Evolutionary conservation across 441 rosid genomes (phyloP).

Genomic region (Francoa sonchifolia): DNA sequence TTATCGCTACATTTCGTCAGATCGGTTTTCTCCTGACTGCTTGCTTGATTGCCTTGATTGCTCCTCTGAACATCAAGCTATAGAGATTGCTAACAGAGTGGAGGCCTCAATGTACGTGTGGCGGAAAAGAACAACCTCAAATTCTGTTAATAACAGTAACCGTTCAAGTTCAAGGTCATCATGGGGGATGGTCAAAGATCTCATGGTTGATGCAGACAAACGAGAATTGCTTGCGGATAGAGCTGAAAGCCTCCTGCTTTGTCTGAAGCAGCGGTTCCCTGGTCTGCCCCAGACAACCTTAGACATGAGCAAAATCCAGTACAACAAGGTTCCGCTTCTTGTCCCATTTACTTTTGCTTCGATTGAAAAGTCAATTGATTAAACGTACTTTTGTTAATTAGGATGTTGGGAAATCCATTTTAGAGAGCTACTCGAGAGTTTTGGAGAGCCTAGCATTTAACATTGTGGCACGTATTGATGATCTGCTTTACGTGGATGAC

Average conservation of each 20-base stretch:
- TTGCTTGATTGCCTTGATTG: conserved; percentile 86
- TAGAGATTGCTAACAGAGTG: conserved; percentile 80
- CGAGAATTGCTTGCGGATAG: conserved; percentile 71
- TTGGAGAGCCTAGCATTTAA: conserved; percentile 92
- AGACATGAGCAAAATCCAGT: conserved; percentile 97
- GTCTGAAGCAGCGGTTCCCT: conserved; percentile 79
- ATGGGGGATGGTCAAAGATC: conserved; percentile 86
- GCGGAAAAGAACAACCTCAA: conserved; percentile 48
- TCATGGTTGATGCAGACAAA: conserved; percentile 76
- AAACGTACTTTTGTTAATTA: conserved; percentile 9
- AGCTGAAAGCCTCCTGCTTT: conserved; percentile 75
- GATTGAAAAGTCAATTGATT: background rate
- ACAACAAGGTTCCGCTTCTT: conserved; percentile 49
- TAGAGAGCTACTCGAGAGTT: conserved; percentile 93
- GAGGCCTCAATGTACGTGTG: conserved; percentile 74
- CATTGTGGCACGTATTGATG: conserved; percentile 82
- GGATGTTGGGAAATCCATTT: conserved; percentile 97
- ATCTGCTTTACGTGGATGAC: conserved; percentile 80
- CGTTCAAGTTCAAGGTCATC: conserved; percentile 59
- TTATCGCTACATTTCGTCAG: conserved; percentile 69
- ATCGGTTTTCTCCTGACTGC: conserved; percentile 76
- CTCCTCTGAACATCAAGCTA: conserved; percentile 89
- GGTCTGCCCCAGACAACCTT: conserved; percentile 88
- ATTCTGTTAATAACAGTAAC: conserved; percentile 28
- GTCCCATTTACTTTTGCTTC: background rate